Base-by-base conservation (phyloP, 139 green algal genomes). In the Chlamydomonas eustigma region DNA sequence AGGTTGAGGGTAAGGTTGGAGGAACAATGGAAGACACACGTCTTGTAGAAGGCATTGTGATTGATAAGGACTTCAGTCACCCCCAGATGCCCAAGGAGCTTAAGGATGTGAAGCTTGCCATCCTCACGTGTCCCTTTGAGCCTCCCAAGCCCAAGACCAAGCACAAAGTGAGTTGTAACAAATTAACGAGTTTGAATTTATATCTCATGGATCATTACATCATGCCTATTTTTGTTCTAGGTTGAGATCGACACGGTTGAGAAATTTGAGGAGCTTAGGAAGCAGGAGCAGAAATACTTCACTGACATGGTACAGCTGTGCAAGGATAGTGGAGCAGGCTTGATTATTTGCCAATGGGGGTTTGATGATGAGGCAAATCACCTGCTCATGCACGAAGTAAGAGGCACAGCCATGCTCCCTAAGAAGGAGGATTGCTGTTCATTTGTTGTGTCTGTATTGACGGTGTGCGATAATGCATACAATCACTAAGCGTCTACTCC, bases 291-390 rank as follows among this genome's bases (percentile, higher is more conserved):
- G 78, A 75, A 97, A 75, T 99, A 99, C 86, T 99, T 99, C 77
- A 83, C 76, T 1, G 96, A 98, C 80, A 99, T 99, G 96, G 95
- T 99, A 37, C 74, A 96, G 81, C 85, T 88, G 75, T 99, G 96
- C 92, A 98, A 98, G 85, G 89, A 83, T 65, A 84, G 79, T 32
- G 91, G 93, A 31, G 94, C 94, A 1, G 92, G 80, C 4, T 85
- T 98, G 5, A 87, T 98, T 51, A 94, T 98, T 71, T 98, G 94
- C 86, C 95, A 99, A 84, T 99, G 96, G 96, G 95, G 96, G 52
- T 99, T 99, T 81, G 96, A 99, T 80, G 96, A 99, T 77, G 96
- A 99, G 87, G 96, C 96, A 39, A 99, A 99, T 83, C 95, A 98
- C 86, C 85, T 99, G 81, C 91, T 99, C 51, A 95, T 98, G 91